Conservation (phyloP, 192 early-diverging fungal genomes). For the Funneliformis geosporum region DNA sequence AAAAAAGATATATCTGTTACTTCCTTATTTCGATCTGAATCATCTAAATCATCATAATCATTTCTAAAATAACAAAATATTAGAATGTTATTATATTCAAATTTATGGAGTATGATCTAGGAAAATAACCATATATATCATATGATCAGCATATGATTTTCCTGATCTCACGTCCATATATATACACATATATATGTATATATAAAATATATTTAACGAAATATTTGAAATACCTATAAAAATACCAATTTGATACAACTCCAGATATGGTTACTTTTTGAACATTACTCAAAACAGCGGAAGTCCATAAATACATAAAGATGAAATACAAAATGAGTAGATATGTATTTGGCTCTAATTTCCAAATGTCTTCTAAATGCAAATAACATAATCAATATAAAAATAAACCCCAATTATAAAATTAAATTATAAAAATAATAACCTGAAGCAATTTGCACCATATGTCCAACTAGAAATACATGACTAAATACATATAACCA, state of each 20-base stretch:
- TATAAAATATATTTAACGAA: not conserved
- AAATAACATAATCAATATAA: not conserved
- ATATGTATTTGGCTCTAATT: constrained; percentile 52
- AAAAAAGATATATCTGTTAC: constrained; percentile 47
- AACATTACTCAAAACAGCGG: constrained; percentile 66
- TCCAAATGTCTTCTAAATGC: constrained; percentile 45
- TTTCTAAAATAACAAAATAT: constrained; percentile 27
- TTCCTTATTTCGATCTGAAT: constrained; percentile 44
- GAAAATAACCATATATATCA: not conserved
- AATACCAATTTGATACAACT: constrained; percentile 82
- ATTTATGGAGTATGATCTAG: not conserved
- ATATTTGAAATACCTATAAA: constrained; percentile 53
- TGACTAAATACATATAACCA: constrained; percentile 71
- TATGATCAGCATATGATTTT: too few relatives aligned
- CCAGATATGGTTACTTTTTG: constrained; percentile 67
- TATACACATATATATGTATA: too few relatives aligned
- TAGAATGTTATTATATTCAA: not conserved
- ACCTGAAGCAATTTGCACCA: not conserved
- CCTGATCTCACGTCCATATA: too few relatives aligned
- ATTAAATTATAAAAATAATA: not conserved
- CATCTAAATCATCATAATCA: not conserved
- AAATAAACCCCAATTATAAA: not conserved
- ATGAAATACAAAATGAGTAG: constrained; percentile 57
- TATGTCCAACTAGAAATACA: constrained; percentile 62
- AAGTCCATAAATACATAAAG: constrained; percentile 77